These are phyloP conservation scores for Moesziomyces globuligerus DNA, from an alignment of 1,284 basidiomycete genomes.

Conservation along the genomic window DNA sequence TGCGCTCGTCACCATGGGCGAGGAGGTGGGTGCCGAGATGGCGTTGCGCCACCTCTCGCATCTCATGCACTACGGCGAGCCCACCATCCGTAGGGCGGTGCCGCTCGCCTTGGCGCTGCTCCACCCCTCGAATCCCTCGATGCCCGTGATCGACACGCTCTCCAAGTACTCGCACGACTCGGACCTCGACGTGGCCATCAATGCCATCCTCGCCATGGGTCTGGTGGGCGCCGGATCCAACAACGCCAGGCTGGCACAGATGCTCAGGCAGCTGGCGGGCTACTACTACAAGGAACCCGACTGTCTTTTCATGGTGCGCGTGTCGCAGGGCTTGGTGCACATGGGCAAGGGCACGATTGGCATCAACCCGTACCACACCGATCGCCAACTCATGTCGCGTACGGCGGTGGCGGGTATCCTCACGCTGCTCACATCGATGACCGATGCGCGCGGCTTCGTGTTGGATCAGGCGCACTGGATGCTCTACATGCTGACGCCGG, in stretches of 20 bases:
- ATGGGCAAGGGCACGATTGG: slow-evolving; percentile 99
- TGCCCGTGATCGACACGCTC: slow-evolving; percentile 94
- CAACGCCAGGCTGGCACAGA: slow-evolving; percentile 95
- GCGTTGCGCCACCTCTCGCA: slow-evolving; percentile 64
- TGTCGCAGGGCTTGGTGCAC: slow-evolving; percentile 94
- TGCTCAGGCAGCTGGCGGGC: slow-evolving; percentile 93
- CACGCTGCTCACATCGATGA: slow-evolving; percentile 88
- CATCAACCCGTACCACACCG: slow-evolving; percentile 96
- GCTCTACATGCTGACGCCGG: slow-evolving; percentile 91
- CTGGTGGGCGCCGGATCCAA: slow-evolving; percentile 97
- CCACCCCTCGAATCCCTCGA: slow-evolving; percentile 92
- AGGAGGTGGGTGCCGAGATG: slow-evolving; percentile 97
- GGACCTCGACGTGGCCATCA: slow-evolving; percentile 92
- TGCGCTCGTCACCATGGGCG: slow-evolving; percentile 95
- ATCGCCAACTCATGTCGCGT: slow-evolving; percentile 87
- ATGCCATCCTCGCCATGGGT: slow-evolving; percentile 99
- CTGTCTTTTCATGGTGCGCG: slow-evolving; percentile 94
- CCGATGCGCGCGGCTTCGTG: slow-evolving; percentile 91
- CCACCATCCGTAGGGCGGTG: slow-evolving; percentile 89
- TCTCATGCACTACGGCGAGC: slow-evolving; percentile 95
- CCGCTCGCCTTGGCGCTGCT: slow-evolving; percentile 94
- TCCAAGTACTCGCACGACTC: slow-evolving; percentile 99
- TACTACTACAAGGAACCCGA: slow-evolving; percentile 99
- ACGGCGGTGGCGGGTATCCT: slow-evolving; percentile 91
- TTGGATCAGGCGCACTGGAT: slow-evolving; percentile 98